Evolutionary conservation across 179 eudicot species (phyloP).

Genomic region (Sideroxylon spinosum): DNA sequence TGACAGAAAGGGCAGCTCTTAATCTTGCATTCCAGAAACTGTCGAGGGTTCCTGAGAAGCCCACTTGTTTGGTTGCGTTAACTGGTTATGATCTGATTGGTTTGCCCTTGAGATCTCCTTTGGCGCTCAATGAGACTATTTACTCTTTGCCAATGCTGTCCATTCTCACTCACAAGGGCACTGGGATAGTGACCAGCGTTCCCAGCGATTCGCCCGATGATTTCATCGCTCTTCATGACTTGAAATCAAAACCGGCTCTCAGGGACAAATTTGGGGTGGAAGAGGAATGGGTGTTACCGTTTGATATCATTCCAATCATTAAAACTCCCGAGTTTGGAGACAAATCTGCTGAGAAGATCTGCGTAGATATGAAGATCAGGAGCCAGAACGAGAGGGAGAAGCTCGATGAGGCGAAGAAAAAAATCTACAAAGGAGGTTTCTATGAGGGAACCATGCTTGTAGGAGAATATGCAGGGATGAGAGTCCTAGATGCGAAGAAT

Average conservation of each 20-base stretch:
- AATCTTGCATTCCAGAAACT: constrained; percentile 72
- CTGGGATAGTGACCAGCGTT: constrained; percentile 87
- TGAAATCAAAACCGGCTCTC: constrained; percentile 69
- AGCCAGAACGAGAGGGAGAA: constrained; percentile 83
- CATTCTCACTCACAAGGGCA: constrained; percentile 81
- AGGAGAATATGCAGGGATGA: constrained; percentile 64
- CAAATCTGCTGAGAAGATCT: constrained; percentile 78
- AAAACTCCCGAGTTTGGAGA: constrained; percentile 75
- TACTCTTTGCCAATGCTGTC: constrained; percentile 81
- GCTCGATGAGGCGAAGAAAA: constrained; percentile 80
- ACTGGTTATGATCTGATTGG: constrained; percentile 83
- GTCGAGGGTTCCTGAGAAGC: constrained; percentile 65
- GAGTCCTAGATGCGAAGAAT: constrained; percentile 75
- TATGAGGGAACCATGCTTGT: constrained; percentile 74
- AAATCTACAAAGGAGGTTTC: constrained; percentile 69
- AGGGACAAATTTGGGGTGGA: constrained; percentile 68
- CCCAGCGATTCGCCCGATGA: constrained; percentile 95
- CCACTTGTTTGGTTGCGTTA: constrained; percentile 70
- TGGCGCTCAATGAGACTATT: constrained; percentile 64
- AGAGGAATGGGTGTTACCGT: constrained; percentile 83
- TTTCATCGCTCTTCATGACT: constrained; percentile 64
- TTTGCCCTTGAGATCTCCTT: constrained; percentile 72
- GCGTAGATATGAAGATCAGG: constrained; percentile 73
- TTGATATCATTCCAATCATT: constrained; percentile 74
- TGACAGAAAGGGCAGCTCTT: constrained; percentile 68